Percentiles rank a stretch among this genome's conserved stretches.
Conservation (phyloP, 2,329 filamentous ascomycete species). For the Colletotrichum graminicola region DNA sequence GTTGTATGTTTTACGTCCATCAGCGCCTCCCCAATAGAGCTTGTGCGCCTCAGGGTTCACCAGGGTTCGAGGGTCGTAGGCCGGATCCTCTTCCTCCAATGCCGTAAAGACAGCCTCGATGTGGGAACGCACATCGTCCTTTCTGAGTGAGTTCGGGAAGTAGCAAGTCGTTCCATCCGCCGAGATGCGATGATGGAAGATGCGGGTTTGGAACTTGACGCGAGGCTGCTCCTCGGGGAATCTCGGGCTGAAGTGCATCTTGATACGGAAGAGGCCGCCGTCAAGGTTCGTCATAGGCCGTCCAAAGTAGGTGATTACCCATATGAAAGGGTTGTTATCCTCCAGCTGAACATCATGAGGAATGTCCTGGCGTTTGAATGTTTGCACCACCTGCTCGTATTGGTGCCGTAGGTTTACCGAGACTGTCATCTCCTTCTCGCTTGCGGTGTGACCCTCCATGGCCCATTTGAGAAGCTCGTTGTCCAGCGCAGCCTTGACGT, state of each 20-base stretch:
- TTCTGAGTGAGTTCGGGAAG: constrained; percentile 68
- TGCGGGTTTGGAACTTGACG: constrained; percentile 80
- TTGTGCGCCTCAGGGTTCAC: constrained; percentile 89
- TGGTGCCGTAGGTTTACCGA: constrained; percentile 87
- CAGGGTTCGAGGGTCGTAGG: constrained; percentile 89
- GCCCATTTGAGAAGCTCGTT: constrained; percentile 81
- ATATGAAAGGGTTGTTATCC: constrained; percentile 88
- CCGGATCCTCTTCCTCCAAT: constrained; percentile 88
- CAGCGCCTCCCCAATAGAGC: constrained; percentile 84
- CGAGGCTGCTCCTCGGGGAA: constrained; percentile 93
- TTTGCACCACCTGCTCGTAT: constrained; percentile 83
- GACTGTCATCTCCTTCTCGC: constrained; percentile 77
- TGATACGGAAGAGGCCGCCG: constrained; percentile 88
- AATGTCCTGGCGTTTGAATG: constrained; percentile 77
- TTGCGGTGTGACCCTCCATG: constrained; percentile 72
- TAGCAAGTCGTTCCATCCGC: constrained; percentile 87
- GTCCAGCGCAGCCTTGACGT: constrained; percentile 78
- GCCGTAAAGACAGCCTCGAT: constrained; percentile 85
- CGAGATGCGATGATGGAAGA: constrained; percentile 92
- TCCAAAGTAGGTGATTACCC: constrained; percentile 90
- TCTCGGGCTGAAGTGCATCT: constrained; percentile 81
- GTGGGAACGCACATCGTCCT: constrained; percentile 84
- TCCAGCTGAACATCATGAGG: constrained; percentile 83
- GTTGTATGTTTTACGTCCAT: constrained; percentile 88
- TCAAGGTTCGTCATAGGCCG: constrained; percentile 93